Conservation (phyloP, 305 asterid genomes). For the Rubia peregrina region DNA sequence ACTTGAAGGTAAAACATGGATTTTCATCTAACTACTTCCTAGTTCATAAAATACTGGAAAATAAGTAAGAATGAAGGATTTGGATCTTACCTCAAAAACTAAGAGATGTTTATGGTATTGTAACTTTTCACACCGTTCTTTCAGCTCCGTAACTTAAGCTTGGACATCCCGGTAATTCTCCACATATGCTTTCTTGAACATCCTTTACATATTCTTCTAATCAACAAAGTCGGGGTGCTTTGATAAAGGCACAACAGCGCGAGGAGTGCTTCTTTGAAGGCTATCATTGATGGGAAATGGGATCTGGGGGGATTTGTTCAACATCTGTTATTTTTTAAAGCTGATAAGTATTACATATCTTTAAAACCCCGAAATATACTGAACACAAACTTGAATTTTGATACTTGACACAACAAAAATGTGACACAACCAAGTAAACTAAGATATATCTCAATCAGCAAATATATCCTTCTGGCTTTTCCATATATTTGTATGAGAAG, state of each 20-base stretch:
- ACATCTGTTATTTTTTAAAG: no score
- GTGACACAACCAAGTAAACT: no score
- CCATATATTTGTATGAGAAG: no score
- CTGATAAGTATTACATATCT: no score
- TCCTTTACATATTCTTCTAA: conserved; percentile 76
- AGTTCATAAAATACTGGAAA: conserved; percentile 10
- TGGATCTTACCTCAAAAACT: conserved; percentile 68
- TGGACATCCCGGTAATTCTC: conserved; percentile 79
- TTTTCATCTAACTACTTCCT: no score
- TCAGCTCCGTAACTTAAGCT: conserved; percentile 78
- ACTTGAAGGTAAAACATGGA: background rate
- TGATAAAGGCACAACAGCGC: conserved; percentile 29
- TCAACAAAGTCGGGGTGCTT: conserved; percentile 58
- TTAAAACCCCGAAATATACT: no score
- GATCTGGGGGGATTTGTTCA: conserved; percentile 59
- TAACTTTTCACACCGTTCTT: conserved; percentile 94
- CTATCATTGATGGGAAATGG: conserved; percentile 23
- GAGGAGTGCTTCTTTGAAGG: conserved; percentile 30
- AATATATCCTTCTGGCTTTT: no score
- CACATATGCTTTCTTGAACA: conserved; percentile 92
- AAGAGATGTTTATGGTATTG: conserved; percentile 97
- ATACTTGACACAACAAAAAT: no score
- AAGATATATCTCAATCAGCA: no score
- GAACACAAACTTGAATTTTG: no score
- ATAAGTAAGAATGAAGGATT: background rate